Base-by-base conservation (phyloP, 306 rosid genomes). In the Casuarina glauca region DNA sequence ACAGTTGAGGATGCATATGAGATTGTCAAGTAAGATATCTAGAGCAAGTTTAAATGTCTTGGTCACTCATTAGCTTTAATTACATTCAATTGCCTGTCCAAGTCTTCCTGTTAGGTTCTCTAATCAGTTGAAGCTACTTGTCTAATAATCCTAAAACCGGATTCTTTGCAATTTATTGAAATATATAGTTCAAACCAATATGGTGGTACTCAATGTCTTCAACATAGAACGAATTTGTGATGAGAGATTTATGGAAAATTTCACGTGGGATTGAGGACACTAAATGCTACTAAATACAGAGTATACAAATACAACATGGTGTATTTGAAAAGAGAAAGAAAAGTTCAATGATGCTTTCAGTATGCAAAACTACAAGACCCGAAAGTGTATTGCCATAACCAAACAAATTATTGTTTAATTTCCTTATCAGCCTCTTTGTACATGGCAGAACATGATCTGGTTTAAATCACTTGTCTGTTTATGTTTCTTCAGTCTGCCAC, bases 1-100 rank as follows among this genome's bases (percentile, higher is more conserved):
- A 93, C 98, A 0, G 80, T 90, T 38, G 99, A 93, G 80, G 99
- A 93, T 87, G 97, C 99, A 48, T 76, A 83, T 68, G 99, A 95
- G 50, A 86, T 95, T 54, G 99, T 95, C 84, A 82, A 78, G 99
- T 95, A 91, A 87, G 96, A 57, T 76, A 68, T 62, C 69, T 76
- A 45, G 54, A 71, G 57, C 82, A 76, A 75, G 36, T 58, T 80
- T 77, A 73, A 41, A 58, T 84, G 79, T 60, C 51, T n/a, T 66
- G 52, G 75, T 60, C 61, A 68, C 70, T 80, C 50, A 32, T 32
- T 20, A 78, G 72, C 74, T 76, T 64, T 71, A n/a, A 46, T 73
- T 50, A 46, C 19, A 45, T 74, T 43, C 43, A 36, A 5, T 19
- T 20, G 44, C 51, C 64, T 60, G 11, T 69, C 53, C 49, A 63